These are phyloP conservation scores for Tuber calosporum DNA, from an alignment of 495 filamentous ascomycete species.

Conservation along the genomic window DNA sequence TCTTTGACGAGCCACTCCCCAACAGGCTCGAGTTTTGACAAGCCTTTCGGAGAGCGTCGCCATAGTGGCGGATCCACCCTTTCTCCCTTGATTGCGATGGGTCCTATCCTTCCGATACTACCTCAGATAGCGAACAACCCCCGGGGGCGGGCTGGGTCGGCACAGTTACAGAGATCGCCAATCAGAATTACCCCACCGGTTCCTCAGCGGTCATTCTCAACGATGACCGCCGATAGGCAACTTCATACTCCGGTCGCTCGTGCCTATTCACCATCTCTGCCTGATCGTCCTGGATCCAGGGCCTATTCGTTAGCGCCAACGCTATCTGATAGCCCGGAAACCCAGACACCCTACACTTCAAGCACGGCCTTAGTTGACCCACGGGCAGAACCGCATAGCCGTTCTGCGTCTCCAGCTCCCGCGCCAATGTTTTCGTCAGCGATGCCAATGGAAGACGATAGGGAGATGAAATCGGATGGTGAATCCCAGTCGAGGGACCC, in stretches of 20 bases:
- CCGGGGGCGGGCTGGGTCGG: conserved; percentile 33
- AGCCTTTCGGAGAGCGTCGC: conserved; percentile 44
- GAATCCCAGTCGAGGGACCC: conserved; percentile 26
- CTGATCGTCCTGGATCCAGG: conserved; percentile 21
- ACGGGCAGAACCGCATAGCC: conserved; percentile 14
- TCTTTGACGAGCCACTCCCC: conserved; percentile 37
- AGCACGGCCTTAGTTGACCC: conserved; percentile 27
- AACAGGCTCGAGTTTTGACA: conserved; percentile 26
- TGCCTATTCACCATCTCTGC: conserved; percentile 12
- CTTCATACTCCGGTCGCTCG: conserved; percentile 20
- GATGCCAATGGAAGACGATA: conserved; percentile 65
- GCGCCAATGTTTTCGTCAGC: conserved; percentile 67
- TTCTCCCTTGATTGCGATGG: conserved; percentile 47
- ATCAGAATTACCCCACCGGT: conserved; percentile 26
- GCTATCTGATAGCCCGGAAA: conserved; percentile 33
- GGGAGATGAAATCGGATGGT: conserved; percentile 38
- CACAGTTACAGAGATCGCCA: conserved; percentile 26
- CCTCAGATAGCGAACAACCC: conserved; percentile 35
- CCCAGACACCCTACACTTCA: conserved; percentile 31
- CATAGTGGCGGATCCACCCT: conserved; percentile 53
- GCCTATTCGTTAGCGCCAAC: conserved; percentile 31
- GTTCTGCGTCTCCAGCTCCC: conserved; percentile 33
- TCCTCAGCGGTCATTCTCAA: conserved; percentile 34
- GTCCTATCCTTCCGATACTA: conserved; percentile 48
- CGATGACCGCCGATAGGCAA: conserved; percentile 8